A percentile compares a stretch with the other conserved stretches of the same genome.
Conservation (phyloP, 371 early-diverging fungal genomes). For the Lichtheimia ornata region DNA sequence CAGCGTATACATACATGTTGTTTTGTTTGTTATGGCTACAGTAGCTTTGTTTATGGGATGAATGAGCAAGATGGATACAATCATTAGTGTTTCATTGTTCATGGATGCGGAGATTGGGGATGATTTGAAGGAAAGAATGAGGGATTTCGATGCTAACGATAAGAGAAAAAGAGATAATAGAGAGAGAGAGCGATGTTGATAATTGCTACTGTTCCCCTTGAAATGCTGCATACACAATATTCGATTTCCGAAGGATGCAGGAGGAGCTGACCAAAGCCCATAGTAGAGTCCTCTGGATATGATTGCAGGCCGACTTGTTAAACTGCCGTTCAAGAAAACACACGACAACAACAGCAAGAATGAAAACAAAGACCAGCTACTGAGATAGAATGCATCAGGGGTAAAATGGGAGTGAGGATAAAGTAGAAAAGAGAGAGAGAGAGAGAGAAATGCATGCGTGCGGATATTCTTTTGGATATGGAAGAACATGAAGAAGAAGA, state of each 20-base stretch:
- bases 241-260: neutral
- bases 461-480: neutral
- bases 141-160: neutral
- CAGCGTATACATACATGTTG: too few relatives aligned
- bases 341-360: too few relatives aligned
- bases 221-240: too few relatives aligned
- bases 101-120: neutral
- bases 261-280: neutral
- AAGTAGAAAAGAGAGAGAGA: neutral
- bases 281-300: too few relatives aligned
- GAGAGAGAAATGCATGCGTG: neutral
- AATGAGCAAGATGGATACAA: too few relatives aligned
- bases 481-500: neutral
- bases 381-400: neutral
- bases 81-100: too few relatives aligned
- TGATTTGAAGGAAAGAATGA: neutral
- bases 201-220: neutral
- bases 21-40: too few relatives aligned
- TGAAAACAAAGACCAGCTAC: too few relatives aligned
- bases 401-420: neutral
- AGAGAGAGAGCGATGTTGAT: neutral
- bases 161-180: neutral
- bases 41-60: too few relatives aligned
- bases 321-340: too few relatives aligned
- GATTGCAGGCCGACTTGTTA: too few relatives aligned